These are phyloP conservation scores for Trichoderma citrinoviride DNA, from an alignment of 2,329 filamentous ascomycete species.

Conservation along the genomic window DNA sequence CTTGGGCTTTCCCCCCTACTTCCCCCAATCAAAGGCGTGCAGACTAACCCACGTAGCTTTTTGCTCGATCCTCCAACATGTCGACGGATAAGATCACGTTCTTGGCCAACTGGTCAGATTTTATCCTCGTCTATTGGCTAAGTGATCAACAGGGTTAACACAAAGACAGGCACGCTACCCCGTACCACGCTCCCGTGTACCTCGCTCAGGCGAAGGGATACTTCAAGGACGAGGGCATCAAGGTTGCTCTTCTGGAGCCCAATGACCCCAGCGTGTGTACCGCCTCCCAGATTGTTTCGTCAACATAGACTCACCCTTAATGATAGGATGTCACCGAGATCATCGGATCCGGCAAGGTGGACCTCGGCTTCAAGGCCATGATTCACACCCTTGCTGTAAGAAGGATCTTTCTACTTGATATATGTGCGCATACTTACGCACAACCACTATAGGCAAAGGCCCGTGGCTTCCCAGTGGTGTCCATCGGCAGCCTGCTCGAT, in stretches of 20 bases:
- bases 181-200: slow-evolving; percentile 76
- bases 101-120: slow-evolving; percentile 72
- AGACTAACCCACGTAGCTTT: slow-evolving; percentile 50
- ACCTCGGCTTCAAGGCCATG: slow-evolving; percentile 81
- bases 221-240: slow-evolving; percentile 72
- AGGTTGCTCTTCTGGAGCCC: slow-evolving; percentile 73
- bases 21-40: slow-evolving; percentile 32
- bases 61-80: slow-evolving; percentile 54
- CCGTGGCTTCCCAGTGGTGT: slow-evolving; percentile 68
- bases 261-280: slow-evolving; percentile 67
- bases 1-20: slow-evolving; percentile 45
- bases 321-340: slow-evolving; percentile 73
- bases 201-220: slow-evolving; percentile 73
- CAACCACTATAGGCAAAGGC: slow-evolving; percentile 60
- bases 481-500: slow-evolving; percentile 72
- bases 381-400: slow-evolving; percentile 73
- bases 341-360: slow-evolving; percentile 71
- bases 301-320: background rate
- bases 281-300: background rate
- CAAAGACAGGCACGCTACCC: slow-evolving; percentile 67
- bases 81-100: slow-evolving; percentile 83
- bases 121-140: slow-evolving; percentile 28
- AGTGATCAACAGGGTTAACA: background rate
- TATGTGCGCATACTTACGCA: background rate
- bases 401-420: background rate